Evolutionary conservation across 371 early-diverging fungal species (phyloP), one percentile per base, ranked within the genome.

Genomic region (Syncephalis plumigaleata): DNA sequence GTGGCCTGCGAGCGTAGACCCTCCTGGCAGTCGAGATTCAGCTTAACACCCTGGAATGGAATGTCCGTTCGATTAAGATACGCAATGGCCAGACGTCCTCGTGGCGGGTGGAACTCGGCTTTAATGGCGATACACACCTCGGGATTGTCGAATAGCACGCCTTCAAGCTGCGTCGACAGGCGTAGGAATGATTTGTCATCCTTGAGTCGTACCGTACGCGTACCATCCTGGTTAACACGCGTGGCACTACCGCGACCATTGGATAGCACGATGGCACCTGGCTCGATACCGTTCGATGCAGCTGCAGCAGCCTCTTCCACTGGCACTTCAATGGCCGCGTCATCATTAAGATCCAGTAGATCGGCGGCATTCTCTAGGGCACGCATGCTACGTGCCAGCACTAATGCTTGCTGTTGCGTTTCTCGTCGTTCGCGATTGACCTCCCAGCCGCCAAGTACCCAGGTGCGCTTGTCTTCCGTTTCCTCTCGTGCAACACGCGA

Each of bases 391-490:
- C 52, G 50, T 16, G 18, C 15, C 17, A 27, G 16, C 23, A 45
- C 44, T n/a, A 37, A 47, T 47, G 27, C 21, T 31, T 18, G 15
- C 1, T 42, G 50, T 18, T 27, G 20, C 18, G 51, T 25, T 45
- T 22, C 45, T 27, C 53, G 21, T 31, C 31, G 31, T 24, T 47
- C 52, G 25, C 53, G 45, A 52, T 89, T 88, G 18, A 83, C 81
- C 44, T 91, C 91, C 56, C 79, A 78, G 20, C 91, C 91, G 47
- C 92, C 94, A 55, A 87, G 81, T 17, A 80, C 71, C 95, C 95
- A 93, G 1, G 90, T 88, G 36, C 95, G 73, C 57, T 89, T 87
- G 55, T 94, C 95, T 55, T 91, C 94, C 0, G 93, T 91, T 59
- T 87, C 86, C 60, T 84, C 82, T 54, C 84, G 79, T 11, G 86